Percentiles rank a stretch among this genome's conserved stretches.
Conservation (phyloP, 2,329 filamentous ascomycete species). For the Stachybotrys chlorohalonatus region DNA sequence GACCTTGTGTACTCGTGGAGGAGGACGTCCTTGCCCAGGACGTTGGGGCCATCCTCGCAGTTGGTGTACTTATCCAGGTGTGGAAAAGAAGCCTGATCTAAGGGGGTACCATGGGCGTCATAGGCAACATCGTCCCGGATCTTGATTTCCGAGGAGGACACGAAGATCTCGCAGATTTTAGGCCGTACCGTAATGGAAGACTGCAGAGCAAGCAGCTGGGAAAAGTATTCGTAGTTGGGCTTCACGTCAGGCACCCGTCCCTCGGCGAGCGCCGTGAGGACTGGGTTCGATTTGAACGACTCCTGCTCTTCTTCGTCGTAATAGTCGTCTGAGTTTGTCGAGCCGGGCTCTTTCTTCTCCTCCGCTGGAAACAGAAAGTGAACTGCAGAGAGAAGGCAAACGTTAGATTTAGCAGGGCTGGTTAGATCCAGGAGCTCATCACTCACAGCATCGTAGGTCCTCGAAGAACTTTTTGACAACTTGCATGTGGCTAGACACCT, state of each 20-base stretch:
- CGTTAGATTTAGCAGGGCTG: neutral
- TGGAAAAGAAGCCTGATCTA: constrained; percentile 42
- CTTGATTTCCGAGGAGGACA: constrained; percentile 42
- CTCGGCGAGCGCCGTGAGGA: constrained; percentile 52
- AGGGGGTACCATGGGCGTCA: constrained; percentile 30
- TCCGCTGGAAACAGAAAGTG: constrained; percentile 52
- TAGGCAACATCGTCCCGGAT: constrained; percentile 40
- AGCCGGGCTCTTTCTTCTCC: constrained; percentile 47
- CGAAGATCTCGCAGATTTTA: constrained; percentile 51
- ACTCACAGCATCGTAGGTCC: constrained; percentile 54
- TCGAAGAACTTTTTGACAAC: constrained; percentile 60
- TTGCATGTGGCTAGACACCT: constrained; percentile 63
- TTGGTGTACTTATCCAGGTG: constrained; percentile 46
- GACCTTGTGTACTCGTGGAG: constrained; percentile 51
- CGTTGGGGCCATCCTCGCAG: constrained; percentile 41
- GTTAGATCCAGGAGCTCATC: too few relatives aligned
- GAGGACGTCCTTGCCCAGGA: constrained; percentile 41
- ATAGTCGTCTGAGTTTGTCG: constrained; percentile 51
- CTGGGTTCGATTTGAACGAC: constrained; percentile 56
- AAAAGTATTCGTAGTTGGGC: constrained; percentile 55
- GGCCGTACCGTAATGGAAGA: constrained; percentile 44
- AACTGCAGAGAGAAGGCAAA: constrained; percentile 27
- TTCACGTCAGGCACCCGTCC: constrained; percentile 47
- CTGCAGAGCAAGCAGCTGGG: constrained; percentile 44
- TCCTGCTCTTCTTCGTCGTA: constrained; percentile 33